phyloP scores from a whole-genome alignment of 2,329 filamentous ascomycete genomes.

The Didymellaceae sp. region DNA sequence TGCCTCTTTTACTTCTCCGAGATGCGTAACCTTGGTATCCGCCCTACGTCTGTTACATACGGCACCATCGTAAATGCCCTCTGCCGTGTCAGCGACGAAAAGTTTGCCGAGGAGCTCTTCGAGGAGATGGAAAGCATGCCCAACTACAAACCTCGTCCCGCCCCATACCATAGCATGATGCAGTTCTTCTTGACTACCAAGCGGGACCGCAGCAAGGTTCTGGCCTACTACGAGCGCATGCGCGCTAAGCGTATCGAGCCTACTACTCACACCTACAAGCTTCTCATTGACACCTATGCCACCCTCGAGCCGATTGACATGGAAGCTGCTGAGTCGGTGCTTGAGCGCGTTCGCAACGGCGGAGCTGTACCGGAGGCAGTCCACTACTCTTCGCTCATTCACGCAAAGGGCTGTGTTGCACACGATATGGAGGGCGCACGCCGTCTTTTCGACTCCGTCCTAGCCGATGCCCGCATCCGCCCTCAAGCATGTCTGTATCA shows the following conservation, averaged over 20 bases:
- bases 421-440: constrained; percentile 88
- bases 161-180: constrained; percentile 99
- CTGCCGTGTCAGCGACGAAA: constrained; percentile 95
- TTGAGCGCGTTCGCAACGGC: constrained; percentile 76
- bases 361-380: constrained; percentile 86
- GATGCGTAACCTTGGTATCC: constrained; percentile 91
- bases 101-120: constrained; percentile 96
- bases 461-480: constrained; percentile 70
- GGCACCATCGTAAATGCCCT: constrained; percentile 98
- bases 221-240: constrained; percentile 96
- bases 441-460: constrained; percentile 80
- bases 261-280: constrained; percentile 96
- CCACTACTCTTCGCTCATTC: constrained; percentile 94
- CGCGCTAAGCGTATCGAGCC: constrained; percentile 82
- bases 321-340: constrained; percentile 81
- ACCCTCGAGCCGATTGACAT: constrained; percentile 93
- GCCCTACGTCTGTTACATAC: constrained; percentile 96
- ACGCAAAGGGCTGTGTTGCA: constrained; percentile 91
- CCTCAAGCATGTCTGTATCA: constrained; percentile 90
- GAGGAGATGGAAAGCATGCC: constrained; percentile 99
- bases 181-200: constrained; percentile 99
- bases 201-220: constrained; percentile 91
- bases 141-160: constrained; percentile 97
- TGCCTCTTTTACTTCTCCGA: constrained; percentile 98
- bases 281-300: constrained; percentile 92